Evolutionary conservation across 2,329 filamentous ascomycete genomes (phyloP).

Genomic region (Colletotrichum somersetense): DNA sequence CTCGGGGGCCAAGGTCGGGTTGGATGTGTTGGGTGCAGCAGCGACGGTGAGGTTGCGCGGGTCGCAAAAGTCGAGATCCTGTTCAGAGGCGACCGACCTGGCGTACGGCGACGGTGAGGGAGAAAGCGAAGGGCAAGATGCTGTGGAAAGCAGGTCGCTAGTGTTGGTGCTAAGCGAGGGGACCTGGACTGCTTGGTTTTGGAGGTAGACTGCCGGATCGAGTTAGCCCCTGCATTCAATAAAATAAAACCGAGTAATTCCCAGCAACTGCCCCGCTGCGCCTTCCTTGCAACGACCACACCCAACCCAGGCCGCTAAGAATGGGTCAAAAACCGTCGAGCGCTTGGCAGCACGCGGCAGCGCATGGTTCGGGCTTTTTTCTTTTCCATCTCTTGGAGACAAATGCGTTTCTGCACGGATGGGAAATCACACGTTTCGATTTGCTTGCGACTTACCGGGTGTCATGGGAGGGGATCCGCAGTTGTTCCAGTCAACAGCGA

Average conservation of each 20-base stretch:
- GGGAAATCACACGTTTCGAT: conserved; percentile 14
- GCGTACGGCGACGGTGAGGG: conserved; percentile 87
- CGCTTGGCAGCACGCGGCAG: conserved; percentile 19
- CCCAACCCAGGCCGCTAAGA: conserved; percentile 14
- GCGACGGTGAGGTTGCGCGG: conserved; percentile 88
- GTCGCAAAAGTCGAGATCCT: conserved; percentile 89
- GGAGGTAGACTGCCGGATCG: conserved; percentile 61
- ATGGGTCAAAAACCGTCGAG: conserved; percentile 2
- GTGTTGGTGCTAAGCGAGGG: conserved; percentile 73
- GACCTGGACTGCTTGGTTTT: conserved; percentile 60
- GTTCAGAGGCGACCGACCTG: conserved; percentile 74
- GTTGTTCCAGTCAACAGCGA: conserved; percentile 82
- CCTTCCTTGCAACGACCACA: conserved; percentile 7
- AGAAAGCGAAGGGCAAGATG: conserved; percentile 86
- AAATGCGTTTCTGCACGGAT: background rate
- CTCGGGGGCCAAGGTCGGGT: conserved; percentile 67
- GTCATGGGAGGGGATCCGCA: conserved; percentile 88
- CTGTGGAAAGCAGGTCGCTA: conserved; percentile 80
- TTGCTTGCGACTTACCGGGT: conserved; percentile 77
- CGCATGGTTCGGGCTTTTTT: background rate
- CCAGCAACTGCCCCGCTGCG: conserved; percentile 33
- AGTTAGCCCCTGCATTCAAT: conserved; percentile 52
- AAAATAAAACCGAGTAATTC: conserved; percentile 18
- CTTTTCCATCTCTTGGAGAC: background rate
- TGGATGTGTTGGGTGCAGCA: conserved; percentile 58